phyloP scores from a whole-genome alignment of 768 basidiomycete genomes.

The Agrocybe praecox region DNA sequence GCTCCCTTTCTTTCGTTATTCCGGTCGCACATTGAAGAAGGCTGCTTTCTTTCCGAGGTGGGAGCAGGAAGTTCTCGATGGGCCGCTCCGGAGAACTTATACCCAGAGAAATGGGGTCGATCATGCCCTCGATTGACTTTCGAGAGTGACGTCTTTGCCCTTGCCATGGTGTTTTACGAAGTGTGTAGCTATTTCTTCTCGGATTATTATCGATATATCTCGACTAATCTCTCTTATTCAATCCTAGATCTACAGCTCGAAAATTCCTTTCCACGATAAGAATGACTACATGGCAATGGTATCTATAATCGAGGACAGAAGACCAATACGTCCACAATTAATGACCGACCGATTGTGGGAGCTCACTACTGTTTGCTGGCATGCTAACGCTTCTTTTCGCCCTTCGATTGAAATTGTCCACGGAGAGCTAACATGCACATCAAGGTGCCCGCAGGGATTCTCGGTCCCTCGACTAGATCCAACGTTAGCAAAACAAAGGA shows the following conservation, averaged over 20 bases:
- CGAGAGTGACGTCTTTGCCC: constrained; percentile 29
- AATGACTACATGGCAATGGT: constrained; percentile 12
- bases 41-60: neutral
- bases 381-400: constrained; percentile 3
- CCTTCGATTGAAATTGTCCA: constrained; percentile 8
- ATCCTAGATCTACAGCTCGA: constrained; percentile 13
- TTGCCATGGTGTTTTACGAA: constrained; percentile 30
- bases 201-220: neutral
- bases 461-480: neutral
- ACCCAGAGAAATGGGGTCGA: constrained; percentile 13
- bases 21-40: neutral
- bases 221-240: neutral
- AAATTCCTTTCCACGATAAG: constrained; percentile 10
- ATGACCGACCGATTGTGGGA: constrained; percentile 10
- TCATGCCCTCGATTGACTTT: constrained; percentile 19
- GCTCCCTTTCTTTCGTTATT: no score
- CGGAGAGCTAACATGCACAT: neutral
- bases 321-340: constrained; percentile 4
- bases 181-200: neutral
- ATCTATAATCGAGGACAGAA: constrained; percentile 9
- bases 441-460: neutral
- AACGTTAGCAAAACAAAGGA: neutral
- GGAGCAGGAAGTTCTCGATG: constrained; percentile 27
- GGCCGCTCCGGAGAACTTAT: constrained; percentile 31
- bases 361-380: constrained; percentile 14